Percentiles rank a stretch among this genome's conserved stretches.
Conservation (phyloP, 345 rosid genomes). For the Salix udensis region DNA sequence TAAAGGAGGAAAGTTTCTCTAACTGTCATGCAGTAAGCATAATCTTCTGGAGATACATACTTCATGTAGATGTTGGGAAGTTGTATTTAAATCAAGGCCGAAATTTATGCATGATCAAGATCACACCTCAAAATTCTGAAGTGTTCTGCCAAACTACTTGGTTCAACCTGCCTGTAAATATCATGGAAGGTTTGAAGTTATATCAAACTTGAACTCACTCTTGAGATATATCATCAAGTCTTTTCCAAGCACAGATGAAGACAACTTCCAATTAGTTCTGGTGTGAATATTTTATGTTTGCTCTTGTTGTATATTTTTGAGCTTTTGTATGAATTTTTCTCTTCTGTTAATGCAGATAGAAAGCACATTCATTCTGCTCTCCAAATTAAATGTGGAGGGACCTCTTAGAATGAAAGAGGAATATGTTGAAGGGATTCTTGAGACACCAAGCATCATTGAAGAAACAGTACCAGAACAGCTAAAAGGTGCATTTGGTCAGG, state of each 20-base stretch:
- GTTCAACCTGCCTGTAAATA: not conserved
- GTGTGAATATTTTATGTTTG: not conserved
- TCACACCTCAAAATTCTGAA: not conserved
- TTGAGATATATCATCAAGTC: not conserved
- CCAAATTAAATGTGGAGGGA: conserved; percentile 81
- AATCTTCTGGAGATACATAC: not conserved
- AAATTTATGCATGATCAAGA: not conserved
- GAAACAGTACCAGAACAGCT: conserved; percentile 81
- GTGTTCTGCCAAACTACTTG: not conserved
- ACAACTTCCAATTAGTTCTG: not conserved
- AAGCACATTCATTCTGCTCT: conserved; percentile 56
- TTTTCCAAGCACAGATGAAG: not conserved
- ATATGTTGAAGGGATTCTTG: conserved; percentile 71
- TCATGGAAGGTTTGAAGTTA: not conserved
- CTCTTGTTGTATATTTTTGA: not conserved
- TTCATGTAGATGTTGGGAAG: not conserved
- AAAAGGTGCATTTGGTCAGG: conserved; percentile 72
- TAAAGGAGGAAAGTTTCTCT: not conserved
- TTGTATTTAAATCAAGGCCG: not conserved
- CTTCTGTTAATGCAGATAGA: conserved; percentile 59
- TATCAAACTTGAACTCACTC: not conserved
- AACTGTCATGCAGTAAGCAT: not conserved
- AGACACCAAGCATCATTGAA: conserved; percentile 74
- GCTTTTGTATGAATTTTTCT: not conserved
- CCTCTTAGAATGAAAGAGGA: conserved; percentile 91